phyloP scores from a whole-genome alignment of 192 early-diverging fungal genomes.

The Pilobolus umbonatus region DNA sequence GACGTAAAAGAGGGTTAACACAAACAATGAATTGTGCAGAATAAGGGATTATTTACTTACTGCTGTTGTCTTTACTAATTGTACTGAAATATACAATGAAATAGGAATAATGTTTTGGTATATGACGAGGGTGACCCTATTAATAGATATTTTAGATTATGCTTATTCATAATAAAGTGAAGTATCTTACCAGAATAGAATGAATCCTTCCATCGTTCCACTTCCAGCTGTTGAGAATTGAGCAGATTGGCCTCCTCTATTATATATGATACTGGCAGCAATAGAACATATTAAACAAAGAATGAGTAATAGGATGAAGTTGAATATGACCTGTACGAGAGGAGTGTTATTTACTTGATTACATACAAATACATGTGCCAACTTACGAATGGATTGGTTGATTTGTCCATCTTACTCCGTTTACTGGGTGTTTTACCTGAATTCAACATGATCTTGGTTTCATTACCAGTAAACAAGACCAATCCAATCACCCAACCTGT shows the following conservation, averaged over 20 bases:
- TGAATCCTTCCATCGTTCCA: conserved; percentile 55
- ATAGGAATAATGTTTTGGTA: conserved; percentile 97
- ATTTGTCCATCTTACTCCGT: conserved; percentile 60
- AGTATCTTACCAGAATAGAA: conserved; percentile 60
- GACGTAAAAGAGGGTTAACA: conserved; percentile 36
- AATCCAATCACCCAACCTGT: conserved; percentile 72
- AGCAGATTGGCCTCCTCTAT: conserved; percentile 44
- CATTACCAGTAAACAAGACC: conserved; percentile 67
- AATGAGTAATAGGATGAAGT: conserved; percentile 75
- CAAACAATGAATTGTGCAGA: conserved; percentile 44
- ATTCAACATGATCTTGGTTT: conserved; percentile 77
- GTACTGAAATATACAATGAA: conserved; percentile 88
- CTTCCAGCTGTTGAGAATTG: conserved; percentile 41
- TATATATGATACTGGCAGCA: conserved; percentile 59
- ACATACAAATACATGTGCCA: not conserved
- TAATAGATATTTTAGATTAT: not conserved
- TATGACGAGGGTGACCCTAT: conserved; percentile 75
- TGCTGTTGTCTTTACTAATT: conserved; percentile 59
- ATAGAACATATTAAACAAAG: conserved; percentile 71
- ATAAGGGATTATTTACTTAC: conserved; percentile 8
- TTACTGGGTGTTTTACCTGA: conserved; percentile 67
- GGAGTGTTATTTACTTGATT: not conserved
- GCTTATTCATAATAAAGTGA: not conserved
- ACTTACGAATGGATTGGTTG: conserved; percentile 65
- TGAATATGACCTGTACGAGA: conserved; percentile 56